Conservation (phyloP, 2,329 filamentous ascomycete genomes). For the Paramyrothecium sp. region DNA sequence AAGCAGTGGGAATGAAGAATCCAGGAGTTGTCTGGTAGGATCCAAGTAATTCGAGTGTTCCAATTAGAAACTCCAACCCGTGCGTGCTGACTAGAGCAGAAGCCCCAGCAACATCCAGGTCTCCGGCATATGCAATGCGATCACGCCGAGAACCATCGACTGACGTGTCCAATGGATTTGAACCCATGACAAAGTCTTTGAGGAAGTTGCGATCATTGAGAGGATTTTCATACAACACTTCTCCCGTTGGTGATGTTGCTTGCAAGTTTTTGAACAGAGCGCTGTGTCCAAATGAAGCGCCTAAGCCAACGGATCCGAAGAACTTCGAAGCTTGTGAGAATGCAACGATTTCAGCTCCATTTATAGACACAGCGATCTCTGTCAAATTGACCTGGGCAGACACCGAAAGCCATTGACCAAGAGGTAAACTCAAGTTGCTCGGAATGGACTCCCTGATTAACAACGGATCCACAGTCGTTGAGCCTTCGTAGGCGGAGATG, state of each 20-base stretch:
- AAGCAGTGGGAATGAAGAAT: constrained; percentile 28
- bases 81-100: constrained; percentile 24
- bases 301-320: constrained; percentile 4
- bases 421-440: neutral
- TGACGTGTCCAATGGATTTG: constrained; percentile 26
- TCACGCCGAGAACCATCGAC: constrained; percentile 34
- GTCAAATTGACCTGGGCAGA: neutral
- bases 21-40: constrained; percentile 24
- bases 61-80: constrained; percentile 20
- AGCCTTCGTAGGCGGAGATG: neutral
- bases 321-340: neutral
- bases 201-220: constrained; percentile 22
- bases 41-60: constrained; percentile 24
- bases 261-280: constrained; percentile 1
- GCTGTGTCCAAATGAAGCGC: constrained; percentile 2
- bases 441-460: neutral
- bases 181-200: constrained; percentile 30
- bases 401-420: constrained; percentile 1
- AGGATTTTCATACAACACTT: neutral
- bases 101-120: constrained; percentile 25
- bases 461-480: neutral
- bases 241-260: neutral
- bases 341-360: no score
- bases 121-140: constrained; percentile 28
- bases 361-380: no score